Conservation (phyloP, 1,139 yeast genomes). For the Yamadazyma blattariae region DNA sequence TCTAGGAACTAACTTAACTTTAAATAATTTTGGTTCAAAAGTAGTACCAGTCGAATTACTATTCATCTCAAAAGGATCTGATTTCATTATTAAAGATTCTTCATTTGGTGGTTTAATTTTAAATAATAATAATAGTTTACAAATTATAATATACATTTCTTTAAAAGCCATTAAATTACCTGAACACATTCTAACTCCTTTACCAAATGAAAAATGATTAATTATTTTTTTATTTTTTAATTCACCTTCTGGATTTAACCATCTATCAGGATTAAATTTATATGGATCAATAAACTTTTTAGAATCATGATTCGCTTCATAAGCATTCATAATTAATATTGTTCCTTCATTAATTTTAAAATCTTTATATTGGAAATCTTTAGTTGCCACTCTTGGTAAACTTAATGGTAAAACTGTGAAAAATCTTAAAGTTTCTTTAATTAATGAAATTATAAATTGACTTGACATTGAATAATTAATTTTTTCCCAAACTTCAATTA, state of each 20-base stretch:
- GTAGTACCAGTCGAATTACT: constrained; percentile 53
- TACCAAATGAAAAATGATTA: constrained; percentile 63
- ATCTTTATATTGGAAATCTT: constrained; percentile 37
- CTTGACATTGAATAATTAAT: constrained; percentile 36
- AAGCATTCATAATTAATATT: constrained; percentile 61
- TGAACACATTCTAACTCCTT: constrained; percentile 68
- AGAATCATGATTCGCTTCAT: constrained; percentile 68
- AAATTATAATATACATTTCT: constrained; percentile 50
- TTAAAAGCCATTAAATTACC: constrained; percentile 62
- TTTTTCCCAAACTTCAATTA: constrained; percentile 44
- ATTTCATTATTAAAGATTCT: constrained; percentile 29
- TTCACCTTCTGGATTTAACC: constrained; percentile 33
- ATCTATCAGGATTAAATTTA: constrained; percentile 57
- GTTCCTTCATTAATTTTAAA: constrained; percentile 54
- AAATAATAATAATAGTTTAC: constrained; percentile 33
- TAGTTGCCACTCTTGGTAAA: constrained; percentile 60
- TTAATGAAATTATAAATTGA: constrained; percentile 52
- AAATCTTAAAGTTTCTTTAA: constrained; percentile 60
- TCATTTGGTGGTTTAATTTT: constrained; percentile 41
- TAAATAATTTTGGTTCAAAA: constrained; percentile 52
- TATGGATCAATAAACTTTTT: constrained; percentile 45
- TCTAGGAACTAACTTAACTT: constrained; percentile 29
- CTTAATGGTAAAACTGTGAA: constrained; percentile 68
- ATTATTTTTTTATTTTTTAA: constrained; percentile 21
- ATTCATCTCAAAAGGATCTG: constrained; percentile 50